phyloP scores from a whole-genome alignment of 2,329 filamentous ascomycete genomes.

The Neofusicoccum sp. region DNA sequence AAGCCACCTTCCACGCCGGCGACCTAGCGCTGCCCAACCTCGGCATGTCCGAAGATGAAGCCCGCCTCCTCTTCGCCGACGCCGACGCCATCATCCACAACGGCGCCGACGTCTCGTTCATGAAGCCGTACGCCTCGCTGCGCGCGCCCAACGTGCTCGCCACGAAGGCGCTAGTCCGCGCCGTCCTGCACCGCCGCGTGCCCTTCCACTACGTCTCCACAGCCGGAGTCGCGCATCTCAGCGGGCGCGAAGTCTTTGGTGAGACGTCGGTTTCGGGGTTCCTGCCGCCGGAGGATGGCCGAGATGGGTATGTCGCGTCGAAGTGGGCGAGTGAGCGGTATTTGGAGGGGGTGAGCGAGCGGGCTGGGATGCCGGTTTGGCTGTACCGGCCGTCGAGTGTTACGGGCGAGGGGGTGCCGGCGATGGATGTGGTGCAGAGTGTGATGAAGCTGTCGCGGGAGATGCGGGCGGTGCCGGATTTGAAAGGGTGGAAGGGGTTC shows the following conservation, averaged over 20 bases:
- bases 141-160: slow-evolving; percentile 27
- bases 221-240: neutral
- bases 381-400: slow-evolving; percentile 27
- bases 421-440: neutral
- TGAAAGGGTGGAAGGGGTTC: no score
- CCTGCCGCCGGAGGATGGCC: slow-evolving; percentile 32
- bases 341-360: slow-evolving; percentile 33
- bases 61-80: slow-evolving; percentile 30
- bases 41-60: slow-evolving; percentile 39
- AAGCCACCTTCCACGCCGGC: slow-evolving; percentile 40
- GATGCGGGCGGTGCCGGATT: no score
- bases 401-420: slow-evolving; percentile 10
- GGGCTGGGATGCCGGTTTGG: slow-evolving; percentile 28
- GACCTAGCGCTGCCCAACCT: slow-evolving; percentile 36
- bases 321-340: slow-evolving; percentile 47
- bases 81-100: slow-evolving; percentile 27
- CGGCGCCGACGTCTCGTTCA: slow-evolving; percentile 28
- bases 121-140: slow-evolving; percentile 30
- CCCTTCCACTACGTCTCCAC: slow-evolving; percentile 29
- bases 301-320: slow-evolving; percentile 40
- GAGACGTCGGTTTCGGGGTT: slow-evolving; percentile 16
- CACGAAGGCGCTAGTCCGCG: slow-evolving; percentile 22
- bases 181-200: slow-evolving; percentile 13
- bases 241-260: neutral
- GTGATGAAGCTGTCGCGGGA: no score